Evolutionary conservation across 1,284 basidiomycete genomes (phyloP).

Genomic region (Cerioporus squamosus): DNA sequence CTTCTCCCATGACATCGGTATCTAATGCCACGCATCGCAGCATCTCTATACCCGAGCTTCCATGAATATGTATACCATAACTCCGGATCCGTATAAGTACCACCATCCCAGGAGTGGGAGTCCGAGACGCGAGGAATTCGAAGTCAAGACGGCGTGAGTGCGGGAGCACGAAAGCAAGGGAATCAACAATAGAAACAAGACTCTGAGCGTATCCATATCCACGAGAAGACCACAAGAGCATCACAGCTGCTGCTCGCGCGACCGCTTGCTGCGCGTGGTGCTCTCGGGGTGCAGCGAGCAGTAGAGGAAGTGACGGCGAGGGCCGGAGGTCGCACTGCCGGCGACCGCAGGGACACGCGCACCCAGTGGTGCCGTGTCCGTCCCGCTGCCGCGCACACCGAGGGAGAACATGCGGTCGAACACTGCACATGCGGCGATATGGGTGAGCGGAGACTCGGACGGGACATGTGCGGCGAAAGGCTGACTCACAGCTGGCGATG

Average conservation of each 20-base stretch:
- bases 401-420: conserved; percentile 93
- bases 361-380: conserved; percentile 63
- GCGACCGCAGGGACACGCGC: conserved; percentile 65
- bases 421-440: conserved; percentile 47
- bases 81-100: conserved; percentile 18
- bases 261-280: conserved; percentile 32
- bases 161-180: background rate
- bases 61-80: conserved; percentile 31
- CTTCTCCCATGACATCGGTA: conserved; percentile 3
- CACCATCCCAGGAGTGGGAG: background rate
- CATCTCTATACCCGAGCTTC: conserved; percentile 28
- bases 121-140: background rate
- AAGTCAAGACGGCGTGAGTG: background rate
- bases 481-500: conserved; percentile 72
- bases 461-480: background rate
- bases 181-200: background rate
- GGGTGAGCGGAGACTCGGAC: background rate
- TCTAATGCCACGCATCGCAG: conserved; percentile 19
- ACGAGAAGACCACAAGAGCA: no score
- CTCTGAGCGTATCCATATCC: background rate
- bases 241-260: conserved; percentile 32
- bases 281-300: conserved; percentile 63
- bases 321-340: conserved; percentile 60
- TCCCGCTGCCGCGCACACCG: conserved; percentile 72
- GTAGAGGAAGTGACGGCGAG: conserved; percentile 80